A percentile compares a stretch with the other conserved stretches of the same genome.
Conservation (phyloP, 208 protist species). For the Leishmania amazonensis region DNA sequence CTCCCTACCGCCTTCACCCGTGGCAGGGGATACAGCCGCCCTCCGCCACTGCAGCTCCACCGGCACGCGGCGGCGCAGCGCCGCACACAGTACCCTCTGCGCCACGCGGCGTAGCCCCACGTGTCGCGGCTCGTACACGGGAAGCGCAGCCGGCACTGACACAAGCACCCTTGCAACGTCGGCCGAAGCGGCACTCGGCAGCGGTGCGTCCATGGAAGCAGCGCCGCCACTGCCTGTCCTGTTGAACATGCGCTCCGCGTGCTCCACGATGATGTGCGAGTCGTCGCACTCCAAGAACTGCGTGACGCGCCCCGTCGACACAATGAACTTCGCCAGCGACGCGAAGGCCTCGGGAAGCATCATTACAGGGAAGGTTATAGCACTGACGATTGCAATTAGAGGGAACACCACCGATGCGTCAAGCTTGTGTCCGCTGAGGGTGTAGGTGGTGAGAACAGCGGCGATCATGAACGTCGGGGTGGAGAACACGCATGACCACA, state of each 20-base stretch:
- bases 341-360: conserved; percentile 75
- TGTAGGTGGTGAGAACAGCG: conserved; percentile 49
- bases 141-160: conserved; percentile 12
- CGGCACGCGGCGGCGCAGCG: conserved; percentile 11
- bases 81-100: not conserved
- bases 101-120: not conserved
- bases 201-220: not conserved
- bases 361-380: conserved; percentile 76
- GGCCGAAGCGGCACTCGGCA: not conserved
- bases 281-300: conserved; percentile 70
- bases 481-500: conserved; percentile 46
- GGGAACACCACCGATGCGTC: conserved; percentile 82
- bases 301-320: conserved; percentile 73
- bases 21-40: conserved; percentile 3
- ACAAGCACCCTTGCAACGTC: conserved; percentile 4
- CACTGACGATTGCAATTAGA: conserved; percentile 69
- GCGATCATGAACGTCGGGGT: conserved; percentile 56
- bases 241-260: conserved; percentile 5
- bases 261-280: conserved; percentile 20
- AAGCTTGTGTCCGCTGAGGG: conserved; percentile 47
- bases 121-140: conserved; percentile 18
- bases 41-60: conserved; percentile 27
- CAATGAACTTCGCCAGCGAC: conserved; percentile 55
- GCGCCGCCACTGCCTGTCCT: not conserved
- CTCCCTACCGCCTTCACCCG: not conserved